Evolutionary conservation across 1,284 basidiomycete genomes (phyloP).

Genomic region (Moniliophthora roreri): DNA sequence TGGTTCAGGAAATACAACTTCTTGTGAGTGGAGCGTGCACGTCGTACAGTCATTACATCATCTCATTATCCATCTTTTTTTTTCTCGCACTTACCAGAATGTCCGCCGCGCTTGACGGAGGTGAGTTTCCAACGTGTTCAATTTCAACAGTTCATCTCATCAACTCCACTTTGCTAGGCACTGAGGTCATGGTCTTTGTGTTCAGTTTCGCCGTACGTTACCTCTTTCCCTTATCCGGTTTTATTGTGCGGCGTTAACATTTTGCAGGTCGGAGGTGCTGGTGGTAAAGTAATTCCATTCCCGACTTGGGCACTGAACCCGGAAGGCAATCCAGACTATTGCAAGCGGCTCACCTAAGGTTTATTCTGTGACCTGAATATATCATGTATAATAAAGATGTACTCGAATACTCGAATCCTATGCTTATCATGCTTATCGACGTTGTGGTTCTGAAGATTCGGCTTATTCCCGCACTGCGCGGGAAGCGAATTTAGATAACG

Average conservation of each 20-base stretch:
- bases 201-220: slow-evolving; percentile 59
- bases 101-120: slow-evolving; percentile 56
- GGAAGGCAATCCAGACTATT: slow-evolving; percentile 33
- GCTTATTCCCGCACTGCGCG: too few species aligned
- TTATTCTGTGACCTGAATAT: not conserved
- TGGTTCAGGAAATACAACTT: slow-evolving; percentile 65
- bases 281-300: slow-evolving; percentile 44
- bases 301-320: slow-evolving; percentile 43
- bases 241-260: not conserved
- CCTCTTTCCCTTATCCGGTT: not conserved
- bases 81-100: slow-evolving; percentile 18
- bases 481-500: too few species aligned
- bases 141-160: not conserved
- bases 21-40: slow-evolving; percentile 31
- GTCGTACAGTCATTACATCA: not conserved
- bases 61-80: not conserved
- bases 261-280: slow-evolving; percentile 44
- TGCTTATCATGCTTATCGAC: too few species aligned
- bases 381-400: too few species aligned
- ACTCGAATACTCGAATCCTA: too few species aligned
- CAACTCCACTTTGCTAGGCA: not conserved
- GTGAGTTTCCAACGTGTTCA: slow-evolving; percentile 29
- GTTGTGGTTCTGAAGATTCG: too few species aligned
- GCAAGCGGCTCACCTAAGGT: slow-evolving; percentile 29
- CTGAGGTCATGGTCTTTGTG: slow-evolving; percentile 52